Percentiles rank a stretch among this genome's conserved stretches.
phyloP scores from a whole-genome alignment of 257 asterid species.

The Lithospermum erythrorhizon region DNA sequence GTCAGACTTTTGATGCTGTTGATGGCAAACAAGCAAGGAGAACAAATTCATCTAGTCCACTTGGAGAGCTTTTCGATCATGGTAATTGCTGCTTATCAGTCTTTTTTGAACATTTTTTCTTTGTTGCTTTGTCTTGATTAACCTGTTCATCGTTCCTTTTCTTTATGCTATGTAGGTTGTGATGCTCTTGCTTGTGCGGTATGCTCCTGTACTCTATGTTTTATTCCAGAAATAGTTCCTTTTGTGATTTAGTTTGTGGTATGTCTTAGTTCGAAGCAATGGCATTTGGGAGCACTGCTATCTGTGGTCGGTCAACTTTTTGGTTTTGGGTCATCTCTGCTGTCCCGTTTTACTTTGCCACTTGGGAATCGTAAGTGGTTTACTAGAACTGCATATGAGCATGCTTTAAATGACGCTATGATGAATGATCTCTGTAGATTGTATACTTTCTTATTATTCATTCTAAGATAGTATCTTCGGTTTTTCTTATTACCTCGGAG shows the following conservation, averaged over 20 bases:
- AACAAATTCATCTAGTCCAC: slow-evolving; percentile 88
- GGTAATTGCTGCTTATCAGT: slow-evolving; percentile 30
- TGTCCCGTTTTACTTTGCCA: slow-evolving; percentile 69
- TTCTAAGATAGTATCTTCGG: background rate
- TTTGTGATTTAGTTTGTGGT: slow-evolving; percentile 13
- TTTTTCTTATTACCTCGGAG: background rate
- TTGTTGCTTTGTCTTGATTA: slow-evolving; percentile 9
- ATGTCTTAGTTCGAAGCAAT: slow-evolving; percentile 58
- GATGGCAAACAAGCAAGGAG: slow-evolving; percentile 98
- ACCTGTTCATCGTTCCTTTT: slow-evolving; percentile 8
- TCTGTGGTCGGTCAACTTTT: slow-evolving; percentile 67
- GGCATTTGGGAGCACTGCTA: slow-evolving; percentile 88
- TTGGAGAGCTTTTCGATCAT: slow-evolving; percentile 93
- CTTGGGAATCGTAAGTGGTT: slow-evolving; percentile 79
- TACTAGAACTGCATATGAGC: background rate
- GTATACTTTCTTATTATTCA: too few relatives aligned
- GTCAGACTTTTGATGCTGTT: slow-evolving; percentile 90
- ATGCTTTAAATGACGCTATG: too few relatives aligned
- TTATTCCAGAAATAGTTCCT: slow-evolving; percentile 9
- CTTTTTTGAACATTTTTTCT: slow-evolving; percentile 2
- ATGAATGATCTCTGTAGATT: too few relatives aligned
- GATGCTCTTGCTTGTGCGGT: slow-evolving; percentile 98
- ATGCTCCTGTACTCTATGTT: slow-evolving; percentile 22
- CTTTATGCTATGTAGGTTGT: slow-evolving; percentile 53
- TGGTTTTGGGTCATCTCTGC: slow-evolving; percentile 94